Conservation (phyloP, 192 early-diverging fungal species). For the Pilobolus umbonatus region DNA sequence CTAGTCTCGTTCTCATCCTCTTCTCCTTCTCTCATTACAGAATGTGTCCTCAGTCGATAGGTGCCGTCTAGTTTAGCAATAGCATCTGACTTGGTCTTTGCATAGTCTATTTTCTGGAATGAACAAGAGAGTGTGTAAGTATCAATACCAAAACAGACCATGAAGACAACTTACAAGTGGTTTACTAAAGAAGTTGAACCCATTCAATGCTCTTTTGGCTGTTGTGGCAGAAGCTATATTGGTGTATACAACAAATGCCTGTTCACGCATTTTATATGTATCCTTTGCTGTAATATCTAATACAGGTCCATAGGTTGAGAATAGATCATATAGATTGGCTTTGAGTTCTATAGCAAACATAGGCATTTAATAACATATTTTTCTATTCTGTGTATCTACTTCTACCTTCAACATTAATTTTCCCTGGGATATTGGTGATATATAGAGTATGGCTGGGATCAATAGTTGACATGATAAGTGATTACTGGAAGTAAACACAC, state of each 20-base stretch:
- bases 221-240: constrained; percentile 82
- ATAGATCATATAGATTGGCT: constrained; percentile 72
- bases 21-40: constrained; percentile 14
- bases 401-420: constrained; percentile 68
- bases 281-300: constrained; percentile 83
- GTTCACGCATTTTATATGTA: constrained; percentile 82
- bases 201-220: constrained; percentile 83
- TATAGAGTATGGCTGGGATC: constrained; percentile 85
- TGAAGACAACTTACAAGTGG: constrained; percentile 58
- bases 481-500: no score
- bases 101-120: constrained; percentile 65
- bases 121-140: neutral
- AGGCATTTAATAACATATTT: neutral
- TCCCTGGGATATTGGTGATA: constrained; percentile 67
- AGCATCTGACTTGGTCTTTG: constrained; percentile 71
- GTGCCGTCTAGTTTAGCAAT: constrained; percentile 67
- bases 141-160: neutral
- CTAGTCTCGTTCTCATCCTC: constrained; percentile 13
- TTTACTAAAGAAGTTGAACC: constrained; percentile 79
- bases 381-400: neutral
- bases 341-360: constrained; percentile 55
- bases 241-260: constrained; percentile 89
- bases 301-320: constrained; percentile 81
- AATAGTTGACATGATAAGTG: constrained; percentile 10
- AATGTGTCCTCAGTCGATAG: constrained; percentile 20